A percentile compares a stretch with the other conserved stretches of the same genome.
Conservation (phyloP, 495 filamentous ascomycete species). For the Podospora bellae-mahoneyi region DNA sequence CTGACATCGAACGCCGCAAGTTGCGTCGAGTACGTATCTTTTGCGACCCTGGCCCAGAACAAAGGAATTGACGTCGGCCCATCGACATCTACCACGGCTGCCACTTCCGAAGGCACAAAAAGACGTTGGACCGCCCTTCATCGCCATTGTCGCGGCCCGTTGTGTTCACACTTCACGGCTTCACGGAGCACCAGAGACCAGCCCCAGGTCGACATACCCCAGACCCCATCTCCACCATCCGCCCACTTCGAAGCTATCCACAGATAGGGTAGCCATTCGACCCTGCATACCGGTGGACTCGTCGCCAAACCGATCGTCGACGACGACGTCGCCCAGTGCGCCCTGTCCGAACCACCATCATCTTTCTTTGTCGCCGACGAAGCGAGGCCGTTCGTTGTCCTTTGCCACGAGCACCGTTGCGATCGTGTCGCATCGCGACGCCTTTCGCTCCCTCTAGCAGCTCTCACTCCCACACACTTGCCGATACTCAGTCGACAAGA, state of each 20-base stretch:
- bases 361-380: constrained; percentile 13
- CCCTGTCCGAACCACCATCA: constrained; percentile 4
- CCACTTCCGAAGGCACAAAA: constrained; percentile 30
- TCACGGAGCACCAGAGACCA: constrained; percentile 14
- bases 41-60: constrained; percentile 21
- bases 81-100: constrained; percentile 25
- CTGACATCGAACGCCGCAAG: constrained; percentile 33
- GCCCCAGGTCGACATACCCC: constrained; percentile 10
- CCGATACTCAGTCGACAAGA: constrained; percentile 34
- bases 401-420: constrained; percentile 8
- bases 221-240: constrained; percentile 7
- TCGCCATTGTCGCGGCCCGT: constrained; percentile 23
- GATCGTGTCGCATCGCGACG: background rate
- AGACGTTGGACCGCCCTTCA: constrained; percentile 26
- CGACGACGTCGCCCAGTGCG: background rate
- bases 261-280: background rate
- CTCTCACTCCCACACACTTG: background rate
- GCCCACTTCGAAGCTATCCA: constrained; percentile 5
- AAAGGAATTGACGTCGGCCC: constrained; percentile 29
- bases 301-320: constrained; percentile 3
- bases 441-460: constrained; percentile 11
- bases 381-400: background rate
- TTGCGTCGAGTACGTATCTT: constrained; percentile 29
- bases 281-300: constrained; percentile 1
- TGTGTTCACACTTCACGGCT: constrained; percentile 15